These are phyloP conservation scores for Primulina huaijiensis DNA, from an alignment of 257 asterid genomes.

Conservation along the genomic window DNA sequence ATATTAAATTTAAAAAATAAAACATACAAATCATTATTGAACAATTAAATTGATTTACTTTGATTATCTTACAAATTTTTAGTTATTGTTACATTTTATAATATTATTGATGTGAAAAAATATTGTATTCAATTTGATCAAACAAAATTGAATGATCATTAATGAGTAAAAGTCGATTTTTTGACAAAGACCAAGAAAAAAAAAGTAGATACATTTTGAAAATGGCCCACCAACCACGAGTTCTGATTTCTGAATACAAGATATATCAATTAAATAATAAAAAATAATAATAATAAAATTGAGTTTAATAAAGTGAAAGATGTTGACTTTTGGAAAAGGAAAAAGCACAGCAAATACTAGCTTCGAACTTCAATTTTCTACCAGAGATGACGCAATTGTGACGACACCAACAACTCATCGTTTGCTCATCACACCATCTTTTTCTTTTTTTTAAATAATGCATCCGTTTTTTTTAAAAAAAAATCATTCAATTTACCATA, in stretches of 20 bases:
- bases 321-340: slow-evolving; percentile 42
- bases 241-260: slow-evolving; percentile 4
- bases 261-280: not conserved
- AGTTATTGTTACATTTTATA: too few species aligned
- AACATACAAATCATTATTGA: too few species aligned
- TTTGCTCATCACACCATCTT: not conserved
- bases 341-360: slow-evolving; percentile 32
- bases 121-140: slow-evolving; percentile 23
- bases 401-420: not conserved
- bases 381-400: not conserved
- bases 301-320: slow-evolving; percentile 8
- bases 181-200: not conserved
- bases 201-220: not conserved
- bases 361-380: slow-evolving; percentile 38
- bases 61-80: too few species aligned
- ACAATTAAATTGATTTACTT: too few species aligned
- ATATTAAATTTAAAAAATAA: too few species aligned
- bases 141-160: slow-evolving; percentile 19
- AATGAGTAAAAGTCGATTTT: slow-evolving; percentile 11
- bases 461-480: too few species aligned
- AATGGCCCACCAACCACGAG: slow-evolving; percentile 11
- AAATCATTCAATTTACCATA: too few species aligned
- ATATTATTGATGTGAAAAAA: not conserved
- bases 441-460: too few species aligned
- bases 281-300: too few species aligned